Base-by-base conservation (phyloP, 2,329 filamentous ascomycete genomes). In the Coleophoma cylindrospora region DNA sequence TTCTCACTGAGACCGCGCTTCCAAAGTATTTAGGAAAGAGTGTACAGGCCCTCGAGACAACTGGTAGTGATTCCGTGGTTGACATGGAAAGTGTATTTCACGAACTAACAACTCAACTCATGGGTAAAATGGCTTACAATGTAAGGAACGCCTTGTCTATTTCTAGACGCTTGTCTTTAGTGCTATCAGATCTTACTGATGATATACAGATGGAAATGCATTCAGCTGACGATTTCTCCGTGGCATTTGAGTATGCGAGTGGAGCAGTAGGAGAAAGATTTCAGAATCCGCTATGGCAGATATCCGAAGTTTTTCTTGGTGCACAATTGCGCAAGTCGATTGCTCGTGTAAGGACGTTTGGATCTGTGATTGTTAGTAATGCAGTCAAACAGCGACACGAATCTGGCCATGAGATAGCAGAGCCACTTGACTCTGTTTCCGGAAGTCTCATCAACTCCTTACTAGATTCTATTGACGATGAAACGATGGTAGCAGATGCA, bases 81-180 rank as follows among this genome's bases (percentile, higher is more conserved):
- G 79, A 86, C 59, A 63, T 86, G 44, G 80, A 85, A 57, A 69
- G 67, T n/a, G 68, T 81, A 2, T 77, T 85, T 43, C 79, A 83
- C 48, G 81, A 84, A 60, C 74, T 86, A 43, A 86, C 82, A 1
- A 85, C 81, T 19, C 74, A 80, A 51, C 61, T 86, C 21, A 84
- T 86, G 77, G 83, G 82, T n/a, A 74, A 75, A 53, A 83, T 85
- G 78, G 83, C 83, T 13, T 86, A 86, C 57, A 77, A 82, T 60
- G 74, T 72, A 63, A 57, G 51, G 38, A 32, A 34, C 2, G 4
- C 34, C 17, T 21, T 19, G 32, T 22, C 12, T 15, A 34, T 36
- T 32, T 3, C 6, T 32, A 33, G 19, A 4, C 4, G 5, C 7
- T 34, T 17, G 38, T 34, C 3, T 34, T 34, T 34, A 34, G 54